Evolutionary conservation across 2,329 filamentous ascomycete species (phyloP).

Genomic region (Seiridium unicorne): DNA sequence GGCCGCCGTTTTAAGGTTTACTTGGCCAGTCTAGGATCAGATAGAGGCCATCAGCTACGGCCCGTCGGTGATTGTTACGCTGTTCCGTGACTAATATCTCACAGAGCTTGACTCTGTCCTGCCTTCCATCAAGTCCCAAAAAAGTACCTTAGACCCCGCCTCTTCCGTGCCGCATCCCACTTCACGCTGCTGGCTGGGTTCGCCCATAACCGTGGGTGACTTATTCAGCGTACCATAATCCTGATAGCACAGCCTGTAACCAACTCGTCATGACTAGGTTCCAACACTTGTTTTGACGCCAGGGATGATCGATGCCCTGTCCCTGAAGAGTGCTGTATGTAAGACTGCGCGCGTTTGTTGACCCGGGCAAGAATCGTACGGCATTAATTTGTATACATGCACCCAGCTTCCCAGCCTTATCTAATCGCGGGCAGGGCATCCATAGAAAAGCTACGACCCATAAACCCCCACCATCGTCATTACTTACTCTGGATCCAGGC

Average conservation of each 20-base stretch:
- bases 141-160: not conserved
- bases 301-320: not conserved
- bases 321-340: not conserved
- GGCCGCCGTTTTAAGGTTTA: not conserved
- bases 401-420: not conserved
- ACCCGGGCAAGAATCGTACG: not conserved
- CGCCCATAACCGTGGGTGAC: not conserved
- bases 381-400: not conserved
- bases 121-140: not conserved
- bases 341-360: not conserved
- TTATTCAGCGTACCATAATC: not conserved
- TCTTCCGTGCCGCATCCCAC: not conserved
- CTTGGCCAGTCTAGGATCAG: too few species aligned
- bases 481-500: not conserved
- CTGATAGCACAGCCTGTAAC: not conserved
- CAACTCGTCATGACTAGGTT: not conserved
- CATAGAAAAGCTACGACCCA: not conserved
- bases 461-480: slow-evolving; percentile 6
- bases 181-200: not conserved
- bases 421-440: not conserved
- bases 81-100: too few species aligned
- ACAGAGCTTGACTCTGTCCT: too few species aligned
- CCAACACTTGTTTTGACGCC: not conserved
- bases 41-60: too few species aligned
- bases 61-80: too few species aligned